These are phyloP conservation scores for Leccinum boreale DNA, from an alignment of 768 basidiomycete species.

Conservation along the genomic window DNA sequence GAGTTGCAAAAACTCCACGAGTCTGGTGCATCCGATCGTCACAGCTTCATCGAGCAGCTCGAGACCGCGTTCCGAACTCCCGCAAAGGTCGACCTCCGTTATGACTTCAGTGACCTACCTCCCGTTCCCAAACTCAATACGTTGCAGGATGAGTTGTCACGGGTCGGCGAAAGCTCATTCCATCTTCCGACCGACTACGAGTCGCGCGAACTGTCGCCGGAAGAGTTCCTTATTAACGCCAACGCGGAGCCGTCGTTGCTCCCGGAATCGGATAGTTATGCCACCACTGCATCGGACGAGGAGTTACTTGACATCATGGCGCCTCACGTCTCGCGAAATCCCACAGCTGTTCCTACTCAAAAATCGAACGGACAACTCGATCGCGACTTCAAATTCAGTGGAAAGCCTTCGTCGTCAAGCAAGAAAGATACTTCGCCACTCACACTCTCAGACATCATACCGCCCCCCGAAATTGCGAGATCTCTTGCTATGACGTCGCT, in stretches of 20 bases:
- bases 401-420: constrained; percentile 27
- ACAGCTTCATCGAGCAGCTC: constrained; percentile 78
- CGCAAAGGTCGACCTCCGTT: constrained; percentile 58
- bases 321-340: too few relatives aligned
- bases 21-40: constrained; percentile 62
- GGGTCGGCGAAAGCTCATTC: constrained; percentile 22
- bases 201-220: constrained; percentile 14
- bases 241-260: constrained; percentile 37
- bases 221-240: constrained; percentile 22
- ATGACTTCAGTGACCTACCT: constrained; percentile 46
- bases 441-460: constrained; percentile 75
- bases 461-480: constrained; percentile 50
- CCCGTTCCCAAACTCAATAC: constrained; percentile 52
- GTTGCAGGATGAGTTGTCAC: constrained; percentile 27
- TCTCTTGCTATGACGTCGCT: too few relatives aligned
- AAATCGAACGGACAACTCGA: too few relatives aligned
- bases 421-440: constrained; percentile 26
- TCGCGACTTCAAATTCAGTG: constrained; percentile 79
- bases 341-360: too few relatives aligned
- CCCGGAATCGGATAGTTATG: constrained; percentile 34
- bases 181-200: constrained; percentile 13
- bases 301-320: too few relatives aligned
- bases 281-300: constrained; percentile 32
- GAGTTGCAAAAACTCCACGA: constrained; percentile 70
- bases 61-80: constrained; percentile 80